These are phyloP conservation scores for Scedosporium minutisporum DNA, from an alignment of 2,329 filamentous ascomycete species.

Conservation along the genomic window DNA sequence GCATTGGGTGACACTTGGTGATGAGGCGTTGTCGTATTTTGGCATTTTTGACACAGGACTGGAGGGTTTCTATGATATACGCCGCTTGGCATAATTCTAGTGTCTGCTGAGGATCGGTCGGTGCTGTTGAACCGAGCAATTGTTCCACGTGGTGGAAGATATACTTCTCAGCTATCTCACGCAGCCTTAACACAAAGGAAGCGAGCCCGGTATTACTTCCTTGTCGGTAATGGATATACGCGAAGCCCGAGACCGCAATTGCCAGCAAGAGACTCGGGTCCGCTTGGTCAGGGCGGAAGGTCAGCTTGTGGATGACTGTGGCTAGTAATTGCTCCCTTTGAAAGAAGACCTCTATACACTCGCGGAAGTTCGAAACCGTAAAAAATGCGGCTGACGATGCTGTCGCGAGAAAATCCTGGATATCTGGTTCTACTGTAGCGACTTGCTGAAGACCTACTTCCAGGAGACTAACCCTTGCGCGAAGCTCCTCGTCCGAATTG, in stretches of 20 bases:
- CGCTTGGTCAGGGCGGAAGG: background rate
- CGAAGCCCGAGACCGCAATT: background rate
- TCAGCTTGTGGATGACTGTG: background rate
- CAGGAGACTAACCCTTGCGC: background rate
- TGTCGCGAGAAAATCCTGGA: background rate
- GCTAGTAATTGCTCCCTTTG: background rate
- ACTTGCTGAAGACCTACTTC: background rate
- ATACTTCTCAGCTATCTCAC: background rate
- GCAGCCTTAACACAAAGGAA: background rate
- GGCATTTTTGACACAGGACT: background rate
- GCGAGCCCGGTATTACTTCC: background rate
- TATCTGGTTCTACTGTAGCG: background rate
- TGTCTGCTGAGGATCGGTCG: background rate
- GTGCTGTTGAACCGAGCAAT: background rate
- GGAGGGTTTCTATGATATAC: slow-evolving; percentile 15
- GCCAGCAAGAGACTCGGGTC: background rate
- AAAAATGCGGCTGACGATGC: background rate
- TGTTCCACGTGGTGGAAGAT: background rate
- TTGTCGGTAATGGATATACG: background rate
- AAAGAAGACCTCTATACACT: slow-evolving; percentile 1
- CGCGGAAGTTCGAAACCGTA: background rate
- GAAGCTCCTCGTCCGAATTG: background rate
- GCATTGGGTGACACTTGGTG: background rate
- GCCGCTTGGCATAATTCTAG: slow-evolving; percentile 3
- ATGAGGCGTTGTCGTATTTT: background rate